Conservation (phyloP, 1,284 basidiomycete species). For the Boletus sp. region DNA sequence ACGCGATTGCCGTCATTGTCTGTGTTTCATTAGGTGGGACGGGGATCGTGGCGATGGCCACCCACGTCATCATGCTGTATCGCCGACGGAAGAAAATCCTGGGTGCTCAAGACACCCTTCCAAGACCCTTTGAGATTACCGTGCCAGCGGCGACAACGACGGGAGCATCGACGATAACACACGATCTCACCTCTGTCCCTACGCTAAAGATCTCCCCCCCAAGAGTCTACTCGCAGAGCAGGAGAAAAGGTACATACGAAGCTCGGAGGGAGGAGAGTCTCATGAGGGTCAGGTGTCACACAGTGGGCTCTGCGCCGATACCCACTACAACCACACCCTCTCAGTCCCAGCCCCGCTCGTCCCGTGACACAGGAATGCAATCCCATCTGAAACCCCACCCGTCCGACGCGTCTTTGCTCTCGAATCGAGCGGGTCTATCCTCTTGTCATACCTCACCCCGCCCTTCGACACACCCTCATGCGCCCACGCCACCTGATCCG, state of each 20-base stretch:
- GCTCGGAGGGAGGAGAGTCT: background rate
- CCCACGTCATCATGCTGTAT: slow-evolving; percentile 10
- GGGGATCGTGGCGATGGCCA: slow-evolving; percentile 12
- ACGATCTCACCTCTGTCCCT: background rate
- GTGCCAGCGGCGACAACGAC: slow-evolving; percentile 10
- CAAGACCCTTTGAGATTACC: slow-evolving; percentile 24
- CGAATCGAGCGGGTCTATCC: background rate
- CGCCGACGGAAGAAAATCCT: slow-evolving; percentile 12
- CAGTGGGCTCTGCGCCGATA: background rate
- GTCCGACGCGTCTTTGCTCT: slow-evolving; percentile 5
- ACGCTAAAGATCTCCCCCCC: slow-evolving; percentile 2
- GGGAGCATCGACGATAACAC: background rate
- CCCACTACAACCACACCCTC: background rate
- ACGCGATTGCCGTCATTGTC: slow-evolving; percentile 18
- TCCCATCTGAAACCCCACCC: background rate
- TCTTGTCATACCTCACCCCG: background rate
- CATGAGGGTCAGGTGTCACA: background rate
- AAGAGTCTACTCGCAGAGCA: background rate
- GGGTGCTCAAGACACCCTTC: slow-evolving; percentile 24
- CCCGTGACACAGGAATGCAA: background rate
- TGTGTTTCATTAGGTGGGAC: slow-evolving; percentile 22
- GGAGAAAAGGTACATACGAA: background rate
- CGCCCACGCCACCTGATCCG: background rate
- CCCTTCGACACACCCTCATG: background rate
- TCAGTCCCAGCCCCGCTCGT: background rate